These are phyloP conservation scores for Lactuca sativa DNA, from an alignment of 129 eudicot species.

Conservation along the genomic window DNA sequence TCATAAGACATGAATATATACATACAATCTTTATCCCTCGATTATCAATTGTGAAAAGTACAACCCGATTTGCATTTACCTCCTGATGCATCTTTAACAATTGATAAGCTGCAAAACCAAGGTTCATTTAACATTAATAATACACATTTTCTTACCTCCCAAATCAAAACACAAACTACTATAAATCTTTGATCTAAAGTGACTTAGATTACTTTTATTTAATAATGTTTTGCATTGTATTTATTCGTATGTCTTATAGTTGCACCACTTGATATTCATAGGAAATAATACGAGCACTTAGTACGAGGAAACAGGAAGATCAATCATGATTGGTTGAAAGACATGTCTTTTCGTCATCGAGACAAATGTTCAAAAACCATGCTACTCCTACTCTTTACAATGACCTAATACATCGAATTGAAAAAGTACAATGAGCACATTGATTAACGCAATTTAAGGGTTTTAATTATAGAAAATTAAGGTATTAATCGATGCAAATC, in stretches of 20 bases:
- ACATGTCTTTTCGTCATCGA: slow-evolving; percentile 35
- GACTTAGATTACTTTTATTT: no score
- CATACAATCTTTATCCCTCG: no score
- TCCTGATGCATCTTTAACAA: no score
- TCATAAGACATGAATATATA: background rate
- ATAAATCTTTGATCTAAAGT: background rate
- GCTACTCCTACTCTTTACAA: slow-evolving; percentile 23
- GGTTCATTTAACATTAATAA: no score
- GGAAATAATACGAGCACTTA: slow-evolving; percentile 20
- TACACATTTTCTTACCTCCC: no score
- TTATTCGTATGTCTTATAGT: slow-evolving; percentile 30
- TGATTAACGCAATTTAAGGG: slow-evolving; percentile 36
- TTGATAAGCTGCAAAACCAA: no score
- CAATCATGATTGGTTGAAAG: slow-evolving; percentile 24
- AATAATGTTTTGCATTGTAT: no score
- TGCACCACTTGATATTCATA: background rate
- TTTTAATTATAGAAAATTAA: slow-evolving; percentile 25
- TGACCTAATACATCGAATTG: slow-evolving; percentile 23
- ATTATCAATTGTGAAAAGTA: no score
- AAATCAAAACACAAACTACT: no score
- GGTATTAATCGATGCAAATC: slow-evolving; percentile 47
- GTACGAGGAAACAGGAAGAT: slow-evolving; percentile 32
- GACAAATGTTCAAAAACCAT: slow-evolving; percentile 26
- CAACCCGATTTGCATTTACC: no score
- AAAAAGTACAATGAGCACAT: slow-evolving; percentile 17